A percentile compares a stretch with the other conserved stretches of the same genome.
phyloP scores from a whole-genome alignment of 1,284 basidiomycete genomes.

The Stereum hirsutum region DNA sequence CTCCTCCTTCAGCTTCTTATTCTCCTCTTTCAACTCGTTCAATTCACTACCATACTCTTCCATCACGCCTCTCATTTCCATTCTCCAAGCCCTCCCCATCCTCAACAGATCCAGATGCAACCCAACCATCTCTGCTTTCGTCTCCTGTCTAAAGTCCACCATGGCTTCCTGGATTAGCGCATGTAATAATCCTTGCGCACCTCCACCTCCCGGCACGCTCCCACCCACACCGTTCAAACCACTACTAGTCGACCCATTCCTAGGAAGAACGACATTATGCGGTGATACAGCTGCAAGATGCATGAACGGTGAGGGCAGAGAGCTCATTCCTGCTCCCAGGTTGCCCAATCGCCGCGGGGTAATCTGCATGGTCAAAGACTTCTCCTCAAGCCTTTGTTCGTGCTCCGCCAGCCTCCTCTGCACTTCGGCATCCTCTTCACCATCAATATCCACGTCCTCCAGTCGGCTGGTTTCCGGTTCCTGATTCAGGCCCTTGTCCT shows the following conservation, averaged over 20 bases:
- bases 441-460: constrained; percentile 3
- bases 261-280: too few relatives aligned
- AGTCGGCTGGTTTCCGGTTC: constrained; percentile 1
- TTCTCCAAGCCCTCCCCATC: constrained; percentile 50
- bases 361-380: constrained; percentile 41
- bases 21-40: constrained; percentile 30
- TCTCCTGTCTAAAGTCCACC: constrained; percentile 62
- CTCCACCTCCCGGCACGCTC: constrained; percentile 20
- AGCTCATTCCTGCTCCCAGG: too few relatives aligned
- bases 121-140: constrained; percentile 55
- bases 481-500: not conserved
- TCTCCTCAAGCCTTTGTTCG: constrained; percentile 12
- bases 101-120: constrained; percentile 62
- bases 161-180: constrained; percentile 58
- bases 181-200: constrained; percentile 52
- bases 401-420: constrained; percentile 9
- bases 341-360: constrained; percentile 41
- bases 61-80: constrained; percentile 50
- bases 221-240: too few relatives aligned
- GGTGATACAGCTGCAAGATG: too few relatives aligned
- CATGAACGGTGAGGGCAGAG: constrained; percentile 34
- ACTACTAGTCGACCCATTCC: too few relatives aligned
- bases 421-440: constrained; percentile 11
- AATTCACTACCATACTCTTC: constrained; percentile 50
- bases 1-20: constrained; percentile 49